phyloP scores from a whole-genome alignment of 2,329 filamentous ascomycete genomes.

The Fonsecaea monophora region DNA sequence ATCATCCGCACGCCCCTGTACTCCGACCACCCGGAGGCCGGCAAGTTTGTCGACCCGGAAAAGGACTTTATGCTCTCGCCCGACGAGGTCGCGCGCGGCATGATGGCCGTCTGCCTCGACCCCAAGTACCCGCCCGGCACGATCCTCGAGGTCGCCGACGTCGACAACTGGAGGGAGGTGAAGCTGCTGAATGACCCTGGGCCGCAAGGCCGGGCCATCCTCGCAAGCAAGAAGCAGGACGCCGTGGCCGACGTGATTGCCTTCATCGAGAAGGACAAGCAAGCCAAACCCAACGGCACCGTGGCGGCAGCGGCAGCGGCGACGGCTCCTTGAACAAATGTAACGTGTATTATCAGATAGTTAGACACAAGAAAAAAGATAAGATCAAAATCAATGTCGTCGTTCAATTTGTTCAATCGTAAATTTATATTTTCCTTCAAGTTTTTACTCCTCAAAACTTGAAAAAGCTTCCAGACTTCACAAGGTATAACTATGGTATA shows the following conservation, averaged over 20 bases:
- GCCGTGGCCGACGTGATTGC: constrained; percentile 52
- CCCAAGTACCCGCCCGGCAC: constrained; percentile 53
- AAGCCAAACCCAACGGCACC: background rate
- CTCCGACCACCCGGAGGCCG: constrained; percentile 66
- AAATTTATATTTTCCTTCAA: no score
- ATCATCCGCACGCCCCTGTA: constrained; percentile 67
- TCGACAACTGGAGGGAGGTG: constrained; percentile 57
- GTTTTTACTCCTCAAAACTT: no score
- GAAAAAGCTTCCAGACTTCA: background rate
- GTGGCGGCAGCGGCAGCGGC: no score
- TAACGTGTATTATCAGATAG: no score
- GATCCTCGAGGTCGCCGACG: constrained; percentile 62
- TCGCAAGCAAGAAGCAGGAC: constrained; percentile 50
- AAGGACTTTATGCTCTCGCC: constrained; percentile 63
- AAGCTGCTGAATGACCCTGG: constrained; percentile 55
- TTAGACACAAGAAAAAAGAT: no score
- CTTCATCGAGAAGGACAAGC: constrained; percentile 14
- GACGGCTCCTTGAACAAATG: no score
- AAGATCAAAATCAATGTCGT: no score
- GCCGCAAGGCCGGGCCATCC: constrained; percentile 57
- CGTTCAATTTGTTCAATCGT: no score
- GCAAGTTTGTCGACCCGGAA: constrained; percentile 56
- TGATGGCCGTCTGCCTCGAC: constrained; percentile 62
- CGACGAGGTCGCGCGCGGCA: constrained; percentile 65
- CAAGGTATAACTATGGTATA: background rate